Conservation (phyloP, 1,284 basidiomycete genomes). For the Butyriboletus appendiculatus region DNA sequence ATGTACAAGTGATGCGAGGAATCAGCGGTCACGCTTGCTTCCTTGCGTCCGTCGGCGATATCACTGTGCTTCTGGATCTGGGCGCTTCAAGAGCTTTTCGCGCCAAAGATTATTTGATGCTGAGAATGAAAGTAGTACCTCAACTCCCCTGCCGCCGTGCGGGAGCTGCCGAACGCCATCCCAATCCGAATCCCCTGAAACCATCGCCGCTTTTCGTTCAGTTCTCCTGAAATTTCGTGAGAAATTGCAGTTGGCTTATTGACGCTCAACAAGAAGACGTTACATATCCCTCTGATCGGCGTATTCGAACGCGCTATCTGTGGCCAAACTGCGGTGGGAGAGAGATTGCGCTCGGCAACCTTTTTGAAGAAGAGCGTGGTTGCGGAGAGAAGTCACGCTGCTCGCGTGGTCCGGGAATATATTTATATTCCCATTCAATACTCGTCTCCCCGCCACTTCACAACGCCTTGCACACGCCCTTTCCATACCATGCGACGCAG, state of each 20-base stretch:
- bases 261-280: too few species aligned
- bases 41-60: too few species aligned
- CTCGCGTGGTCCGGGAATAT: constrained; percentile 1
- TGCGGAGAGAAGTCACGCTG: background rate
- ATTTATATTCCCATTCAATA: background rate
- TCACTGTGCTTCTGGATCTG: background rate
- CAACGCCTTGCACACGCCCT: too few species aligned
- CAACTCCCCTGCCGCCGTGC: background rate
- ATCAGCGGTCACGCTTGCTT: too few species aligned
- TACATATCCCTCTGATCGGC: background rate
- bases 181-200: too few species aligned
- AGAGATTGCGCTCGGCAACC: background rate
- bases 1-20: too few species aligned
- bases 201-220: background rate
- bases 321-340: background rate
- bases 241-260: background rate
- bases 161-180: background rate
- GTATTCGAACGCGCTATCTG: background rate
- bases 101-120: too few species aligned
- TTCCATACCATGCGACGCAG: background rate
- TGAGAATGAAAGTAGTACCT: background rate
- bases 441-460: background rate
- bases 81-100: too few species aligned
- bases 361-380: background rate
- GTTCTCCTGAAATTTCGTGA: background rate